These are phyloP conservation scores for Hypoxylon sp. DNA, from an alignment of 2,329 filamentous ascomycete genomes.

Conservation along the genomic window DNA sequence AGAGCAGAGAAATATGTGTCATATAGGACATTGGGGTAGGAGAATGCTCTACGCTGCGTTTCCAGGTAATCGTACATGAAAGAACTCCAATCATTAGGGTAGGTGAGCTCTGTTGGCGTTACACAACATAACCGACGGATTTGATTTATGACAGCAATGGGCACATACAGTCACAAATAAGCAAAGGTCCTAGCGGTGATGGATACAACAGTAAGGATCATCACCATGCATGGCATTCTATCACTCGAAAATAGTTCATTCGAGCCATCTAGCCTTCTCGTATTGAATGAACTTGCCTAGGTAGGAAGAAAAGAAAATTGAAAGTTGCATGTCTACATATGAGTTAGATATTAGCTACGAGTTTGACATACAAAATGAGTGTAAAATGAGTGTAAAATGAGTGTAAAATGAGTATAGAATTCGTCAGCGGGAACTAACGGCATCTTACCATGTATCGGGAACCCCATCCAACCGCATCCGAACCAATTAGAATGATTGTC, in stretches of 20 bases:
- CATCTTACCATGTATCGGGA: slow-evolving; percentile 16
- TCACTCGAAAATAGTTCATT: background rate
- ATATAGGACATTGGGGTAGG: background rate
- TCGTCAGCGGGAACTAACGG: background rate
- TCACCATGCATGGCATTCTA: background rate
- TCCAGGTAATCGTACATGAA: slow-evolving; percentile 2
- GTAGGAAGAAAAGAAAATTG: background rate
- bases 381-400: background rate
- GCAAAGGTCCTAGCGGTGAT: background rate
- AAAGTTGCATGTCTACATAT: background rate
- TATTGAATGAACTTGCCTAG: background rate
- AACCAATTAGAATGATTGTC: slow-evolving; percentile 4
- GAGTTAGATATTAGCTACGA: too few relatives aligned
- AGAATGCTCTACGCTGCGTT: background rate
- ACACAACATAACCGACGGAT: slow-evolving; percentile 14
- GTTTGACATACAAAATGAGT: background rate
- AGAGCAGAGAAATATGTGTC: slow-evolving; percentile 3
- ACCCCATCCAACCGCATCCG: background rate
- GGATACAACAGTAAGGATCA: background rate
- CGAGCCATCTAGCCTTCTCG: background rate
- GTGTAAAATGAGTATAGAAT: background rate
- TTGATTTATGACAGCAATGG: background rate
- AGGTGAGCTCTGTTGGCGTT: slow-evolving; percentile 14
- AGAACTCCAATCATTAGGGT: slow-evolving; percentile 11
- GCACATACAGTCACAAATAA: background rate